phyloP scores from a whole-genome alignment of 306 rosid genomes.

The Ochetophila trinervis region DNA sequence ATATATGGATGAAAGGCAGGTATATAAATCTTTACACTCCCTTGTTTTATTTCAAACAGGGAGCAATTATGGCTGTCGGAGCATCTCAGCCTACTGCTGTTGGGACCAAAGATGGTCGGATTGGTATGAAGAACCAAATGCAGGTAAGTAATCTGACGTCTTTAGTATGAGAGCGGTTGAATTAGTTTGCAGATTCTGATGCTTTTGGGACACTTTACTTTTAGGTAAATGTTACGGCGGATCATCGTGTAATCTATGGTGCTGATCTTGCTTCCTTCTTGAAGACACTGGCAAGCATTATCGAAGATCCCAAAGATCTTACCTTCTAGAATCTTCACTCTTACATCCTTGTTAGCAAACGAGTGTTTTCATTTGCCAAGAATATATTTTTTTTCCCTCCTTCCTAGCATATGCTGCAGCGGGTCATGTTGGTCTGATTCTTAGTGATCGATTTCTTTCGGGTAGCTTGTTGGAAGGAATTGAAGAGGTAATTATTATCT shows the following conservation, averaged over 20 bases:
- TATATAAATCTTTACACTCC: conserved; percentile 3
- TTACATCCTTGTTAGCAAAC: conserved; percentile 16
- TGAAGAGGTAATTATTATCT: conserved; percentile 2
- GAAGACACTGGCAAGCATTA: conserved; percentile 81
- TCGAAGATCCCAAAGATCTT: conserved; percentile 94
- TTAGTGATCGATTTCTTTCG: conserved; percentile 9
- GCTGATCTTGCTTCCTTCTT: conserved; percentile 90
- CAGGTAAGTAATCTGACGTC: conserved; percentile 49
- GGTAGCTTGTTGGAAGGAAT: conserved; percentile 19
- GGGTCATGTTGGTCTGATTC: conserved; percentile 1
- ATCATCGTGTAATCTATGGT: conserved; percentile 93
- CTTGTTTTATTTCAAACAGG: conserved; percentile 46
- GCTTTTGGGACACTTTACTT: conserved; percentile 20
- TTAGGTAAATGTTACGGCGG: conserved; percentile 97
- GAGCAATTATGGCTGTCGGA: conserved; percentile 99
- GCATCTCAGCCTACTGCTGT: conserved; percentile 75
- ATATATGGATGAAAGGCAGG: conserved; percentile 10
- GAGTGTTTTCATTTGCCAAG: conserved; percentile 7
- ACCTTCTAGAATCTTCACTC: conserved; percentile 59
- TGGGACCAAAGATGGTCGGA: conserved; percentile 86
- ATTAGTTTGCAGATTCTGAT: conserved; percentile 22
- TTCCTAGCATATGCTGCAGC: neutral
- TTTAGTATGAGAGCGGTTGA: neutral
- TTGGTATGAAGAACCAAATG: conserved; percentile 90
- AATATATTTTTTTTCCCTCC: conserved; percentile 3